Evolutionary conservation across 2,329 filamentous ascomycete species (phyloP).

Genomic region (Plenodomus biglobosus): DNA sequence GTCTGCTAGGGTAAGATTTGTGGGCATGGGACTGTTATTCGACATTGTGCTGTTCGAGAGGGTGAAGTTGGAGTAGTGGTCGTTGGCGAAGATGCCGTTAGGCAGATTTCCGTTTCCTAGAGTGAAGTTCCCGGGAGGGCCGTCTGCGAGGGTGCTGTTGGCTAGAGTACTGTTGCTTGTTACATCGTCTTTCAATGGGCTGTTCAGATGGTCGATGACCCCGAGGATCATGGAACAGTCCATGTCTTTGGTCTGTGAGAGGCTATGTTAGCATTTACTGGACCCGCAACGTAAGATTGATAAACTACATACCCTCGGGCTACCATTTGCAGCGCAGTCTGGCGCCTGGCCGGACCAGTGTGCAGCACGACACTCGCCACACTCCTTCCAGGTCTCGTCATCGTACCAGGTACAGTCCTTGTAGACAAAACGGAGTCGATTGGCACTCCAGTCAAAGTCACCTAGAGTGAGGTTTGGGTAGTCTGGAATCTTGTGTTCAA

Average conservation of each 20-base stretch:
- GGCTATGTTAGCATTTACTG: not conserved
- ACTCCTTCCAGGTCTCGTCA: constrained; percentile 11
- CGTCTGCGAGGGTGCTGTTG: too few relatives aligned
- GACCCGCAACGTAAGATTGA: too few relatives aligned
- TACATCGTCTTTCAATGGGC: not conserved
- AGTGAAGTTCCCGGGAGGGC: too few relatives aligned
- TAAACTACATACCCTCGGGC: constrained; percentile 1
- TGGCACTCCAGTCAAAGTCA: constrained; percentile 2
- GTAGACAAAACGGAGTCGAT: constrained; percentile 8
- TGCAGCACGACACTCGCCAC: constrained; percentile 20
- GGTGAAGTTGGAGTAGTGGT: not conserved
- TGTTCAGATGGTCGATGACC: not conserved
- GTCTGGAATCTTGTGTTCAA: not conserved
- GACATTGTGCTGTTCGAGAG: not conserved
- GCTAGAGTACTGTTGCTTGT: not conserved
- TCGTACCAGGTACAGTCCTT: constrained; percentile 19
- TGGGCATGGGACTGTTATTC: too few relatives aligned
- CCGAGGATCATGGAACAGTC: constrained; percentile 17
- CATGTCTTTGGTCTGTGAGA: constrained; percentile 9
- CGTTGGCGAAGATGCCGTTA: too few relatives aligned
- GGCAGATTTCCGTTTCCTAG: too few relatives aligned
- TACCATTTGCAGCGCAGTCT: constrained; percentile 1
- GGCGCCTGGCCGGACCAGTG: constrained; percentile 4
- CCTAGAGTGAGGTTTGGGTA: constrained; percentile 2
- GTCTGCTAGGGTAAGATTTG: too few relatives aligned